Evolutionary conservation across 2,329 filamentous ascomycete species (phyloP), one percentile per base, ranked within the genome.

Genomic region (Apiospora arundinis): DNA sequence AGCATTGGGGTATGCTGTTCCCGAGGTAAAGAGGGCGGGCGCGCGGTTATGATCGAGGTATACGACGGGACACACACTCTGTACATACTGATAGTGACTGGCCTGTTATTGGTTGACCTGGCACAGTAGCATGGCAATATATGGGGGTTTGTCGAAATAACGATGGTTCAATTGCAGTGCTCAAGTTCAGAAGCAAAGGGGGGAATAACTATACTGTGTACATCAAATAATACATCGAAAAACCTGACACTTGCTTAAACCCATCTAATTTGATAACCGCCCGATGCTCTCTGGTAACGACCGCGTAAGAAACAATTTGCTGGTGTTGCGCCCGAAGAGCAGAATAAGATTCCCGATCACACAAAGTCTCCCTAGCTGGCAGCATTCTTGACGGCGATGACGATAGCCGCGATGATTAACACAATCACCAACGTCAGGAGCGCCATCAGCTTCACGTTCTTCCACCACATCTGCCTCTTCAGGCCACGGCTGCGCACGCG

Each of bases 381-480:
- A 23, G 69, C 52, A 28, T 85, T 87, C 82, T 88, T 89, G 70
- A 86, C 78, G 2, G 86, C 83, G 72, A 90, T 83, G 40, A 89
- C 83, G 71, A 90, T 87, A n/a, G 85, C 84, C 74, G 89, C 76
- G 65, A 90, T 76, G 75, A 91, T 88, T 73, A 91, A 79, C 63
- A 86, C 79, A 37, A 96, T 83, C 1, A 95, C 94, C 63, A 98
- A 79, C 4, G 83, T 86, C 73, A 95, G 79, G 76, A 99, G 82
- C 8, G 90, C 92, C 95, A 98, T 97, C 76, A 99, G 84, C 85
- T 97, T 97, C 65, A 97, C 89, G 81, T 99, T 98, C 91, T 98
- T 98, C 95, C 95, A 98, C 96, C 96, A 99, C 96, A 99, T 98
- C 83, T 92, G 89, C 79, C 97, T 89, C 85, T 96, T 93, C 77